Conservation (phyloP, 805 yeast species). For the Zygosaccharomyces rouxii region DNA sequence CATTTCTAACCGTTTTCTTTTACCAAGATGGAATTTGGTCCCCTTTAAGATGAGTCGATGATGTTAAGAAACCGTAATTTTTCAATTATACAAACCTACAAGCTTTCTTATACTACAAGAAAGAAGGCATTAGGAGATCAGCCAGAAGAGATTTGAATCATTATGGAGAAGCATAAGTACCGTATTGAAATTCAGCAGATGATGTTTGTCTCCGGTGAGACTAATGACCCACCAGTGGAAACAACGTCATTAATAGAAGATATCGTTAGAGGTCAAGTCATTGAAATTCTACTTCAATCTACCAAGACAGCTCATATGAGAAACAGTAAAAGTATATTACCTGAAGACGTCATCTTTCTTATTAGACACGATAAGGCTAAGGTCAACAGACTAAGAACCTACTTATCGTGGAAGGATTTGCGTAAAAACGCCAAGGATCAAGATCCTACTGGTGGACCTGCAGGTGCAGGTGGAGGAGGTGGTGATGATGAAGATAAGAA, state of each 20-base stretch:
- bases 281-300: slow-evolving; percentile 75
- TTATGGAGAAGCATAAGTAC: slow-evolving; percentile 58
- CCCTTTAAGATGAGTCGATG: background rate
- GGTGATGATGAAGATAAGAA: slow-evolving; percentile 39
- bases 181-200: slow-evolving; percentile 93
- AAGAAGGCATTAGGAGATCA: background rate
- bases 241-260: slow-evolving; percentile 93
- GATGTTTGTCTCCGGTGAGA: slow-evolving; percentile 98
- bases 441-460: slow-evolving; percentile 57
- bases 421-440: slow-evolving; percentile 74
- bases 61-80: background rate
- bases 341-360: slow-evolving; percentile 89
- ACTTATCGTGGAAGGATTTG: slow-evolving; percentile 94
- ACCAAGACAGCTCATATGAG: slow-evolving; percentile 71
- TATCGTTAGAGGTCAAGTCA: slow-evolving; percentile 90
- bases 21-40: background rate
- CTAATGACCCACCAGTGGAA: slow-evolving; percentile 88
- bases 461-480: slow-evolving; percentile 46
- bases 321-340: slow-evolving; percentile 78
- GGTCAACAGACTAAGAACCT: slow-evolving; percentile 84
- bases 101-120: background rate
- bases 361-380: slow-evolving; percentile 93
- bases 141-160: background rate
- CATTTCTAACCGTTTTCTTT: slow-evolving; percentile 2
- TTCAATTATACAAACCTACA: background rate